Evolutionary conservation across 371 early-diverging fungal genomes (phyloP).

Genomic region (Mortierella sp.): DNA sequence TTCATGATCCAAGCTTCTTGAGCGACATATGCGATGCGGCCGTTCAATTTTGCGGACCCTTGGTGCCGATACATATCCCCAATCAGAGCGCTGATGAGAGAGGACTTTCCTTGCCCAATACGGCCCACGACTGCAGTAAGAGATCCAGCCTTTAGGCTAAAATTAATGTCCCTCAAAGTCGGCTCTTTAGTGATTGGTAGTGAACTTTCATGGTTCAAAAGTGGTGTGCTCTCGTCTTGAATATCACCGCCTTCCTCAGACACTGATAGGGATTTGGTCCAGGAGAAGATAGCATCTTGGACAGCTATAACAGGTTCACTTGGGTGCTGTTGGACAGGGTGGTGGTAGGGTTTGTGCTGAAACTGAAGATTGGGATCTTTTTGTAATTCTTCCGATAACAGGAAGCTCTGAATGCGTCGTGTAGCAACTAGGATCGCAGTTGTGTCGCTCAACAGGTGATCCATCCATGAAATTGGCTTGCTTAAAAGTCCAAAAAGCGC

Average conservation of each 20-base stretch:
- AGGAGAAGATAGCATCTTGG: conserved; percentile 22
- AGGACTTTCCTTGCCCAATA: conserved; percentile 62
- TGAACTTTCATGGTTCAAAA: neutral
- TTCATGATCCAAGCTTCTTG: conserved; percentile 69
- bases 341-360: neutral
- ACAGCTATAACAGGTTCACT: conserved; percentile 2
- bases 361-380: conserved; percentile 54
- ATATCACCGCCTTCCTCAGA: neutral
- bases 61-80: conserved; percentile 58
- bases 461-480: conserved; percentile 79
- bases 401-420: conserved; percentile 37
- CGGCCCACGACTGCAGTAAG: conserved; percentile 59
- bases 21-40: conserved; percentile 59
- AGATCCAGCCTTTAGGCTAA: conserved; percentile 32
- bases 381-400: conserved; percentile 43
- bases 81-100: conserved; percentile 57
- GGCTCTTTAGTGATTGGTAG: neutral
- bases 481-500: conserved; percentile 92
- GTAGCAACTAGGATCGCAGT: conserved; percentile 36
- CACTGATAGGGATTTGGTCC: conserved; percentile 7
- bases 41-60: conserved; percentile 47
- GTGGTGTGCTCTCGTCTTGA: conserved; percentile 17
- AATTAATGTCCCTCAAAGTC: conserved; percentile 41
- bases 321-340: neutral
- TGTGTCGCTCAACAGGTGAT: conserved; percentile 20